Base-by-base conservation (phyloP, 805 yeast genomes). In the Saccharomycopsis amapae region DNA sequence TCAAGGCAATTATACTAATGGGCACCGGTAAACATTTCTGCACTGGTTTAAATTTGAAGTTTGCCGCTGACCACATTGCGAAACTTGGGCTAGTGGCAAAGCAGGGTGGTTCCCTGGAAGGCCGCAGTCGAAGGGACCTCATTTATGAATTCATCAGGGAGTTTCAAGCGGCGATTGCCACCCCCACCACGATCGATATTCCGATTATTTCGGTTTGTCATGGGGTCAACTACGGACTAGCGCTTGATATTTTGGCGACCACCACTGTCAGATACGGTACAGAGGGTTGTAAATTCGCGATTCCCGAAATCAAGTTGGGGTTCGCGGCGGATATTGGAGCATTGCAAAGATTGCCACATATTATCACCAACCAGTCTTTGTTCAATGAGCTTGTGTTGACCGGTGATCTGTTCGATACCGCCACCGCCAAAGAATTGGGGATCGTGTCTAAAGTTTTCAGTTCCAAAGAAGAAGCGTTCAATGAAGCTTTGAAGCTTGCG, bases 281-380 rank as follows among this genome's bases (percentile, higher is more conserved):
- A 2, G 62, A 63, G 25, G 81, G 74, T 52, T 71, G 75, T 12
- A 62, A 57, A 33, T 68, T 81, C 52, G 71, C 82, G 35, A 73
- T 85, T 46, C 74, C 81, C 46, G 94, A 84, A 62, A 77, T 83
- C 49, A 75, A 78, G 51, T 68, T 84, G 44, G 93, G 90, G 2
- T 69, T 85, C 58, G 73, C 85, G 32, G 88, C 93, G 1, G 93
- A 85, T 58, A 81, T 84, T 56, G 94, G 94, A 3, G 71, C 85
- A 1, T 65, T 84, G 48, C 89, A 84, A 62, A 68, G 90, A 57
- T 56, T 82, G 47, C 81, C 85, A 4, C 56, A 58, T 17, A 46
- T 79, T 1, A 71, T 72, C 17, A 71, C 71, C 36, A 80, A 80
- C 58, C 62, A 66, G 13, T 78, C 85, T 4, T 68, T 75, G 64